Base-by-base conservation (phyloP, 176 grass and related monocot genomes). In the Aegilops tauschii region DNA sequence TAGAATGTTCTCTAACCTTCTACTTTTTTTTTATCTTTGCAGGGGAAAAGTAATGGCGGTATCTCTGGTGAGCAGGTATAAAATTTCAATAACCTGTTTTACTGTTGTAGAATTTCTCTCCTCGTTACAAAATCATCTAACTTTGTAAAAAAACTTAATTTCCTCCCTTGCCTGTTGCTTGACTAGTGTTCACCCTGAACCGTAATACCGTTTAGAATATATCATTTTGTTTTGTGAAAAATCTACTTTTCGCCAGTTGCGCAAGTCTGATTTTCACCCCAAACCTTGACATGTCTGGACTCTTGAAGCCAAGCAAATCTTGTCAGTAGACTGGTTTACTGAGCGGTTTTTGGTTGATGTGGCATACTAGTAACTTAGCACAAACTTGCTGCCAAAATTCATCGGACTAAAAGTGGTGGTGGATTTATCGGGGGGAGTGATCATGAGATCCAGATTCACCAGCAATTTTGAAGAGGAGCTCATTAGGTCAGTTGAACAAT, bases 21-120 rank as follows among this genome's bases (percentile, higher is more conserved):
- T 7, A 20, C 14, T 34, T 58, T 68, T 68, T 81, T 67, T 49
- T 80, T 65, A 54, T 80, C 27, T 68, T 91, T 78, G 45, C 68
- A 93, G 94, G 87, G 84, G 12, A 84, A 89, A 76, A 89, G 66
- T 72, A 95, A 95, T 16, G 94, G 91, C 8, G 86, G 87, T 40
- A 61, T 85, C 68, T 87, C 84, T 54, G 63, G 80, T 91, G 89
- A 84, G 5, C 67, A 93, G 81, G 82, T 87, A 66, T 20, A 61
- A 61, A 16, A 40, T 80, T 87, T 64, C 78, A 61, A 58, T 83
- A 27, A 79, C 20, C 32, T 65, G 21, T 65, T 12, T 64, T 71
- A 63, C 16, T 83, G 29, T 71, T 54, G 32, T 86, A 61, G 21
- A 40, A 30, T 82, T 69, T 82, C 28, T 72, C 9, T 36, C 17